Base-by-base conservation (phyloP, 2,329 filamentous ascomycete species). In the Macrophomina tecta region DNA sequence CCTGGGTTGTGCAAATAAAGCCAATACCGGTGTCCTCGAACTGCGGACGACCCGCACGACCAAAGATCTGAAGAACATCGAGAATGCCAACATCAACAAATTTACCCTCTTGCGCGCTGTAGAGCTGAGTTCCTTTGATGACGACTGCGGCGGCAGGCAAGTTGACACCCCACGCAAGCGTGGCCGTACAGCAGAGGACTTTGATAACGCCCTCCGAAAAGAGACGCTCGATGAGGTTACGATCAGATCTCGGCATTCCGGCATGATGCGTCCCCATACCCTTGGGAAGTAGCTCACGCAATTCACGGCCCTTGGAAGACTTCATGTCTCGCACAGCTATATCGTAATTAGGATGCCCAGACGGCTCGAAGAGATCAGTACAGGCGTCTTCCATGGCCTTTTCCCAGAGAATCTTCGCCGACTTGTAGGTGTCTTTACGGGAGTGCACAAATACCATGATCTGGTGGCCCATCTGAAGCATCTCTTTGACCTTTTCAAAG, bases 361-460 rank as follows among this genome's bases (percentile, higher is more conserved):
- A 86, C 1, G 93, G 92, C 75, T 97, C 93, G 69, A 99, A 93
- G 0, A 99, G 83, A 67, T 97, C 91, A 11, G 89, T 82, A 69
- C 91, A 92, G 51, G 88, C 86, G 46, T 97, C 86, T 40, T 98
- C 94, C 2, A 89, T 83, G 1, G 95, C 95, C 82, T 95, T 93
- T 72, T 97, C 90, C 69, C 91, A 89, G 32, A 99, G 82, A 82
- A 90, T 92, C 70, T 91, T 90, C 53, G 95, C 94, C 1, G 94
- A 96, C 69, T 91, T 87, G 71, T 97, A 88, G 0, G 96, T 99
- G 72, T 99, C 96, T 76, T 97, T 94, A 32, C 95, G 87, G 0
- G 94, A 97, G 77, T 99, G 96, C 11, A 99, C 96, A 78, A 99
- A 99, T 0, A 99, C 94, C 96, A 99, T 99, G 71, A 99, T 87